A percentile compares a stretch with the other conserved stretches of the same genome.
Conservation (phyloP, 2,329 filamentous ascomycete genomes). For the Colletotrichum gigasporum region DNA sequence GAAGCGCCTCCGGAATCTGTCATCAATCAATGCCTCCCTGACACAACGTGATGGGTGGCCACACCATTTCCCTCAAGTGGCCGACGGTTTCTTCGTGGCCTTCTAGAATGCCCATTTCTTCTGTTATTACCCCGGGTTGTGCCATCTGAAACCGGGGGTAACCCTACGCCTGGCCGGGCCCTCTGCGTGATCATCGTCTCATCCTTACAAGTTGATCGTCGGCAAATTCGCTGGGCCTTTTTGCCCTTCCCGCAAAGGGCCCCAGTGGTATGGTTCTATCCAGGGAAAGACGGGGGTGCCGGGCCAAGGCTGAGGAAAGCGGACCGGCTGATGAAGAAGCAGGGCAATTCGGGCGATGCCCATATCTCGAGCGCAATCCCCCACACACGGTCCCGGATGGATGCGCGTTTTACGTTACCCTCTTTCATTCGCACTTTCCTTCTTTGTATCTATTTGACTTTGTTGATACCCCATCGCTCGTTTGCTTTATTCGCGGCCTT, state of each 20-base stretch:
- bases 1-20: neutral
- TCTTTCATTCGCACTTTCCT: neutral
- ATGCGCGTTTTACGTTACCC: neutral
- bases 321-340: too few species aligned
- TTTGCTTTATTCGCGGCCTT: neutral
- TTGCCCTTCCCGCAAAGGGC: neutral
- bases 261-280: neutral
- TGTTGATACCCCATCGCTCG: neutral
- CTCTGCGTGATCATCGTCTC: constrained; percentile 23
- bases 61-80: neutral
- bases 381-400: constrained; percentile 1
- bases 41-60: constrained; percentile 1
- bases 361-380: constrained; percentile 17
- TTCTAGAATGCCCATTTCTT: constrained; percentile 12
- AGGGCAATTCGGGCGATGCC: neutral
- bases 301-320: too few species aligned
- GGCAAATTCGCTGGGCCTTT: neutral
- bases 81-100: too few species aligned
- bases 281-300: too few species aligned
- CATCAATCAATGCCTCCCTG: constrained; percentile 11
- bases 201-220: constrained; percentile 20
- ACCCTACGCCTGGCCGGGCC: neutral
- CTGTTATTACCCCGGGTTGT: constrained; percentile 6
- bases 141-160: neutral
- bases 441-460: constrained; percentile 6